Evolutionary conservation across 768 basidiomycete genomes (phyloP).

Genomic region (Suillus luteus): DNA sequence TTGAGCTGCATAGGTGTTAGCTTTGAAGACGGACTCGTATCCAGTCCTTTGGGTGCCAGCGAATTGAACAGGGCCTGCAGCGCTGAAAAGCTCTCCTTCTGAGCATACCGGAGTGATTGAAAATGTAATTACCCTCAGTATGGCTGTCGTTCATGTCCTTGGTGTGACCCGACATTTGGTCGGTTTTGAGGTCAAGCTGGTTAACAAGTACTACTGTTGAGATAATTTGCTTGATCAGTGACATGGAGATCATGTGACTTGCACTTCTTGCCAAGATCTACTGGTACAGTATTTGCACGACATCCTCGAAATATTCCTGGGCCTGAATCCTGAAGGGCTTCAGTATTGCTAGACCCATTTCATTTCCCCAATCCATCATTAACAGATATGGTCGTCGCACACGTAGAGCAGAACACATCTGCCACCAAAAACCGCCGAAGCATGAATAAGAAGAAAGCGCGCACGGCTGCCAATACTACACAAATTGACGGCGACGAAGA

Average conservation of each 20-base stretch:
- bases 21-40: slow-evolving; percentile 23
- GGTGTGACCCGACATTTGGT: slow-evolving; percentile 16
- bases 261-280: not conserved
- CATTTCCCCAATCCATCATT: slow-evolving; percentile 9
- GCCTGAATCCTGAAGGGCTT: not conserved
- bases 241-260: slow-evolving; percentile 21
- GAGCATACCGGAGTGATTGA: slow-evolving; percentile 10
- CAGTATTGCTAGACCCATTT: not conserved
- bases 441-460: slow-evolving; percentile 41
- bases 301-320: not conserved
- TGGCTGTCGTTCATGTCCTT: slow-evolving; percentile 34
- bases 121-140: slow-evolving; percentile 35
- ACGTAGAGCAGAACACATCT: slow-evolving; percentile 33
- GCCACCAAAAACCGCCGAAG: slow-evolving; percentile 46
- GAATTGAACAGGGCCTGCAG: slow-evolving; percentile 43
- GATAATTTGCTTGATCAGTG: not conserved
- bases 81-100: slow-evolving; percentile 29
- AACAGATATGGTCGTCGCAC: slow-evolving; percentile 44
- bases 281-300: not conserved
- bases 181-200: not conserved
- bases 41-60: slow-evolving; percentile 27
- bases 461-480: slow-evolving; percentile 17
- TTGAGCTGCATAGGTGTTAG: slow-evolving; percentile 50
- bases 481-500: slow-evolving; percentile 31
- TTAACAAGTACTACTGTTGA: not conserved